These are phyloP conservation scores for Davidsoniella neocaledoniae DNA, from an alignment of 2,329 filamentous ascomycete genomes.

Conservation along the genomic window DNA sequence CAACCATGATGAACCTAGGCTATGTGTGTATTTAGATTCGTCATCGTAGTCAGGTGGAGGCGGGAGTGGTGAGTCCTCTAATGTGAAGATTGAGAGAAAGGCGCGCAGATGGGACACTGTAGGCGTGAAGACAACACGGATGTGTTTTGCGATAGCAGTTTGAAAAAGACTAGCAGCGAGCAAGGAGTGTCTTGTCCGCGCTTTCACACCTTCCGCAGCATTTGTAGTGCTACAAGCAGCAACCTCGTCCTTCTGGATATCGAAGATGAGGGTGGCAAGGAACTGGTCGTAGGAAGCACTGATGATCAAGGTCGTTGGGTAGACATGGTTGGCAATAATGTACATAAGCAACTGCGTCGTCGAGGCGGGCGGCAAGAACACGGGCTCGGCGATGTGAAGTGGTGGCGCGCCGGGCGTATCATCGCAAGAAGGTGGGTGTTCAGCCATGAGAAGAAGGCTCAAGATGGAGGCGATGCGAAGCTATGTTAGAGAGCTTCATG, in stretches of 20 bases:
- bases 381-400: conserved; percentile 16
- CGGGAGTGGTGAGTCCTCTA: conserved; percentile 21
- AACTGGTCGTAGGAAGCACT: conserved; percentile 52
- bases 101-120: conserved; percentile 64
- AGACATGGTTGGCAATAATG: conserved; percentile 37
- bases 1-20: conserved; percentile 25
- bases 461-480: neutral
- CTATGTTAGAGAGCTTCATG: neutral
- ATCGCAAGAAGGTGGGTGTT: neutral
- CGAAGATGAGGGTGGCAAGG: conserved; percentile 35
- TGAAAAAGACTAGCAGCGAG: conserved; percentile 50
- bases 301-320: conserved; percentile 52
- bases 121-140: conserved; percentile 56
- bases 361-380: conserved; percentile 34
- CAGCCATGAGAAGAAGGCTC: neutral
- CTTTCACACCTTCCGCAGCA: neutral
- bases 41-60: conserved; percentile 21
- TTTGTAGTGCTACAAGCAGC: too few species aligned
- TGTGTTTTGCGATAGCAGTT: conserved; percentile 48
- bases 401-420: neutral
- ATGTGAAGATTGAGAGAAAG: conserved; percentile 44
- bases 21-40: conserved; percentile 6
- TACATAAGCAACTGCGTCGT: conserved; percentile 48
- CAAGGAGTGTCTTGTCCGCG: conserved; percentile 21
- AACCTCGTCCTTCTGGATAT: conserved; percentile 9